A percentile compares a stretch with the other conserved stretches of the same genome.
Conservation (phyloP, 192 early-diverging fungal species). For the Rhizophlyctis rosea region DNA sequence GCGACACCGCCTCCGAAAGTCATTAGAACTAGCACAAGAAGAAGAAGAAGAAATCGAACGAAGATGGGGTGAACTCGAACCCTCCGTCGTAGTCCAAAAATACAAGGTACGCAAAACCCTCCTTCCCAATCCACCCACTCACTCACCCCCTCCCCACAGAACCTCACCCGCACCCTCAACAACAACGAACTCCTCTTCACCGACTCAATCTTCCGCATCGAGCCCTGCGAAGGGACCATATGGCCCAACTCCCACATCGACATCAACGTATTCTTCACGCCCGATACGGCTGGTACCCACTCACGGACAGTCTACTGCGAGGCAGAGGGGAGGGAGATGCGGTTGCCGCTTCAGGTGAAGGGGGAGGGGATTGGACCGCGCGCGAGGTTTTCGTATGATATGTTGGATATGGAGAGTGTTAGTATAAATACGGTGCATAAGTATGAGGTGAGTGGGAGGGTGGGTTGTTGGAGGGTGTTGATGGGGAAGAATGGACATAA, state of each 20-base stretch:
- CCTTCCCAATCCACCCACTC: not conserved
- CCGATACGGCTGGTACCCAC: constrained; percentile 37
- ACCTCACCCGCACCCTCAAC: constrained; percentile 32
- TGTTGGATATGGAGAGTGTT: constrained; percentile 49
- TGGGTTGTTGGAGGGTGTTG: not conserved
- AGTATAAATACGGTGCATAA: constrained; percentile 54
- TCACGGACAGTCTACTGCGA: constrained; percentile 45
- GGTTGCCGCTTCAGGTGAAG: constrained; percentile 51
- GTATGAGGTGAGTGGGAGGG: constrained; percentile 39
- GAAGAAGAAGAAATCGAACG: constrained; percentile 36
- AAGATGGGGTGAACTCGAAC: not conserved
- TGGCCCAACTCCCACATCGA: constrained; percentile 55
- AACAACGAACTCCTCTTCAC: constrained; percentile 39
- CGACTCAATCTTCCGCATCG: constrained; percentile 40
- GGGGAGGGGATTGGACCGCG: constrained; percentile 56
- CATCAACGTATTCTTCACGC: constrained; percentile 45
- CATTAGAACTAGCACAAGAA: constrained; percentile 22
- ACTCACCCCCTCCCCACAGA: constrained; percentile 21
- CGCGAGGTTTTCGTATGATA: constrained; percentile 52
- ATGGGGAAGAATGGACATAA: not conserved
- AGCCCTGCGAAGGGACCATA: constrained; percentile 43
- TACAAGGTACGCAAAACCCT: constrained; percentile 28
- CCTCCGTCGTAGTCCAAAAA: constrained; percentile 25
- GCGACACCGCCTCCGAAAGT: constrained; percentile 25
- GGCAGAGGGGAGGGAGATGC: constrained; percentile 49